Evolutionary conservation across 2,329 filamentous ascomycete genomes (phyloP).

Genomic region (Ophiostoma ulmi): DNA sequence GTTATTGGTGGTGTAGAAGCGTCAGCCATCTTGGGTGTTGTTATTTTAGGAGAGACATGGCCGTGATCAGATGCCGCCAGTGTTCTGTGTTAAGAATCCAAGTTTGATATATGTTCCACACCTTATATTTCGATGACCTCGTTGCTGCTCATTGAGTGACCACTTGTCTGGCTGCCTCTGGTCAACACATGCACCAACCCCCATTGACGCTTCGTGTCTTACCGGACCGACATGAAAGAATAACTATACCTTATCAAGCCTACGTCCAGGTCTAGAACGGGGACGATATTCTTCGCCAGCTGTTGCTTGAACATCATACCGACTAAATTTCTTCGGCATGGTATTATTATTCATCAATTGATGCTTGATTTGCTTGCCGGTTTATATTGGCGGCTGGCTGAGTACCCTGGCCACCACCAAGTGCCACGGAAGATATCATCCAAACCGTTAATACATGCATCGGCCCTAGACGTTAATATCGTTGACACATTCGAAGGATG

Average conservation of each 20-base stretch:
- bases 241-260: not conserved
- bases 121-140: not conserved
- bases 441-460: not conserved
- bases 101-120: not conserved
- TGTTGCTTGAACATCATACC: not conserved
- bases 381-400: not conserved
- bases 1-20: not conserved
- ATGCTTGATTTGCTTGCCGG: not conserved
- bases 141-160: not conserved
- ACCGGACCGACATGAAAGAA: not conserved
- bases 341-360: not conserved
- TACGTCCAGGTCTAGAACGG: not conserved
- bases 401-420: not conserved
- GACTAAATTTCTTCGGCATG: not conserved
- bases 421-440: not conserved
- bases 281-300: not conserved
- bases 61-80: not conserved
- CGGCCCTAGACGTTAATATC: not conserved
- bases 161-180: not conserved
- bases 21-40: not conserved
- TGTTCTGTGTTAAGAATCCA: not conserved
- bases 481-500: not conserved
- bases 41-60: not conserved
- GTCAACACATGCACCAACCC: not conserved
- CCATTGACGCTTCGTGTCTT: not conserved